phyloP scores from a whole-genome alignment of 1,284 basidiomycete species.

The Papiliotrema laurentii region DNA sequence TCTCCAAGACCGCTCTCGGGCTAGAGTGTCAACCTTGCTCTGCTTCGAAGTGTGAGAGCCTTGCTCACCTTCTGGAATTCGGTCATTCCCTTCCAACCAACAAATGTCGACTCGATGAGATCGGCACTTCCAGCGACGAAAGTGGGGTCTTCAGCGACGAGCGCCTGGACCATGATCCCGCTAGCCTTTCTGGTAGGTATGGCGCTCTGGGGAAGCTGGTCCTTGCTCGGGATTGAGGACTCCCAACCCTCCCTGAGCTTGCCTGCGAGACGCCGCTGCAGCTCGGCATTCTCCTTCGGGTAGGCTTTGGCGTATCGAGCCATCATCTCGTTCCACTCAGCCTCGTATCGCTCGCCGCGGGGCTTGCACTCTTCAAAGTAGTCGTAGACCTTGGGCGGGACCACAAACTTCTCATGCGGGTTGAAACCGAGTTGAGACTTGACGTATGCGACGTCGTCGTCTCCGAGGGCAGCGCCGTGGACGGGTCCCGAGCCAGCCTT shows the following conservation, averaged over 20 bases:
- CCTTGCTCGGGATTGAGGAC: constrained; percentile 25
- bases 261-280: constrained; percentile 28
- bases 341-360: constrained; percentile 25
- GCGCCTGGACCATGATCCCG: constrained; percentile 32
- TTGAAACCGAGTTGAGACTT: constrained; percentile 37
- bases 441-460: constrained; percentile 38
- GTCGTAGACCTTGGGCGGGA: constrained; percentile 30
- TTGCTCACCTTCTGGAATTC: constrained; percentile 40
- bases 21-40: neutral
- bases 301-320: constrained; percentile 25
- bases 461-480: constrained; percentile 38
- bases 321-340: constrained; percentile 34
- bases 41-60: neutral
- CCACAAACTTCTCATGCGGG: constrained; percentile 29
- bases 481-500: constrained; percentile 30
- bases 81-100: constrained; percentile 31
- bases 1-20: constrained; percentile 35
- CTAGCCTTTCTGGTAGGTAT: constrained; percentile 36
- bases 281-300: constrained; percentile 27
- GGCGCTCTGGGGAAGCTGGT: constrained; percentile 24
- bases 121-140: constrained; percentile 40
- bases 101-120: constrained; percentile 40
- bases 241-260: constrained; percentile 28
- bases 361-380: constrained; percentile 32
- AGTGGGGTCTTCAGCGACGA: constrained; percentile 30